phyloP scores from a whole-genome alignment of 2,329 filamentous ascomycete species.

The Colletotrichum phormii region DNA sequence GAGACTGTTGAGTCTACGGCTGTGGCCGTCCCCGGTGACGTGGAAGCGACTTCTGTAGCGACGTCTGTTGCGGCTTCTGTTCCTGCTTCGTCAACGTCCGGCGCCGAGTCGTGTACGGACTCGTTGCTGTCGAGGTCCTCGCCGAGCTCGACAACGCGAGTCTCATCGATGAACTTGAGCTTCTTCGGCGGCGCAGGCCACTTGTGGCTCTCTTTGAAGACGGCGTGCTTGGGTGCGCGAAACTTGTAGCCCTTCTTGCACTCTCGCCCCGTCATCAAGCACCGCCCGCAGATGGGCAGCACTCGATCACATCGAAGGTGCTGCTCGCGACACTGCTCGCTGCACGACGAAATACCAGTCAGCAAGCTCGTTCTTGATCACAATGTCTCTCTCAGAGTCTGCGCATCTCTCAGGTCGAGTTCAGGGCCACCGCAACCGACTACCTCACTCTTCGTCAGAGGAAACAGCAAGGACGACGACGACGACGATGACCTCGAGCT shows the following conservation, averaged over 20 bases:
- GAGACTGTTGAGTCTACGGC: neutral
- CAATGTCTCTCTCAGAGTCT: neutral
- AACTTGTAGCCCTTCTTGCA: slow-evolving; percentile 39
- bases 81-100: neutral
- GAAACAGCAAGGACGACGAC: neutral
- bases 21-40: slow-evolving; percentile 18
- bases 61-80: neutral
- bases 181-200: slow-evolving; percentile 31
- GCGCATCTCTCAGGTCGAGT: neutral
- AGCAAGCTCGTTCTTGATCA: neutral
- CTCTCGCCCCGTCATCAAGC: slow-evolving; percentile 34
- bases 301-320: slow-evolving; percentile 56
- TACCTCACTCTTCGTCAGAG: neutral
- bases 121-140: slow-evolving; percentile 22
- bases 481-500: neutral
- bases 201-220: slow-evolving; percentile 35
- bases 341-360: slow-evolving; percentile 38
- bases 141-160: slow-evolving; percentile 28
- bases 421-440: neutral
- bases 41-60: neutral
- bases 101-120: slow-evolving; percentile 2
- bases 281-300: slow-evolving; percentile 36
- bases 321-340: slow-evolving; percentile 59
- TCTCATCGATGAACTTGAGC: slow-evolving; percentile 36
- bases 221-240: slow-evolving; percentile 31